These are phyloP conservation scores for Orbilia oligospora DNA, from an alignment of 2,329 filamentous ascomycete genomes.

Conservation along the genomic window DNA sequence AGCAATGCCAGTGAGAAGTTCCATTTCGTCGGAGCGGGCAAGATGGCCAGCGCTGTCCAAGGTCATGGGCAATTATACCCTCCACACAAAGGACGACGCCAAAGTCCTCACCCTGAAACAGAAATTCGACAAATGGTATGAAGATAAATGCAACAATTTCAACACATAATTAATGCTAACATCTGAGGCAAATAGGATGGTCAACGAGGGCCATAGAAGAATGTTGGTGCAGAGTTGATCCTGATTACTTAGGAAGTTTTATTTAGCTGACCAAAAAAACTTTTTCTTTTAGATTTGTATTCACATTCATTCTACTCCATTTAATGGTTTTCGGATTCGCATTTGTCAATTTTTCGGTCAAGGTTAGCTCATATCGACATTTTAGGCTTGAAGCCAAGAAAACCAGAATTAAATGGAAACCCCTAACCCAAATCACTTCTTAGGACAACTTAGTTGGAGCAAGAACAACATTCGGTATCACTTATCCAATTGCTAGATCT, in stretches of 20 bases:
- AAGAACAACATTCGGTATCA: constrained; percentile 79
- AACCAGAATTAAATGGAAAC: neutral
- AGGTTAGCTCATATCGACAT: constrained; percentile 69
- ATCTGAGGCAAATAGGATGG: constrained; percentile 73
- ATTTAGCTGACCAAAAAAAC: constrained; percentile 33
- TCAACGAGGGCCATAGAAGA: constrained; percentile 86
- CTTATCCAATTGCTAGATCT: constrained; percentile 81
- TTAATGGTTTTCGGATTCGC: constrained; percentile 83
- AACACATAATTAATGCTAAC: constrained; percentile 27
- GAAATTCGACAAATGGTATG: constrained; percentile 79
- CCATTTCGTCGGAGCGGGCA: constrained; percentile 77
- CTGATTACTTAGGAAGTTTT: neutral
- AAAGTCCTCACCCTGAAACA: constrained; percentile 78
- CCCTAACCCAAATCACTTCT: neutral
- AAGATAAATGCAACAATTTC: constrained; percentile 20
- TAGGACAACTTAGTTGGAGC: constrained; percentile 77
- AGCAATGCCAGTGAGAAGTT: constrained; percentile 66
- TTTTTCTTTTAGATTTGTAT: constrained; percentile 77
- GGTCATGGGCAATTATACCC: constrained; percentile 86
- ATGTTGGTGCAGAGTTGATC: constrained; percentile 72
- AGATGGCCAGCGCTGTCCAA: constrained; percentile 86
- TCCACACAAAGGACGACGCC: constrained; percentile 78
- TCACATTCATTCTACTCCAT: constrained; percentile 80
- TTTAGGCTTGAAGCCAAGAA: neutral
- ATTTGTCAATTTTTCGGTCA: constrained; percentile 83